Evolutionary conservation across 768 basidiomycete genomes (phyloP).

Genomic region (Auriscalpium orientale): DNA sequence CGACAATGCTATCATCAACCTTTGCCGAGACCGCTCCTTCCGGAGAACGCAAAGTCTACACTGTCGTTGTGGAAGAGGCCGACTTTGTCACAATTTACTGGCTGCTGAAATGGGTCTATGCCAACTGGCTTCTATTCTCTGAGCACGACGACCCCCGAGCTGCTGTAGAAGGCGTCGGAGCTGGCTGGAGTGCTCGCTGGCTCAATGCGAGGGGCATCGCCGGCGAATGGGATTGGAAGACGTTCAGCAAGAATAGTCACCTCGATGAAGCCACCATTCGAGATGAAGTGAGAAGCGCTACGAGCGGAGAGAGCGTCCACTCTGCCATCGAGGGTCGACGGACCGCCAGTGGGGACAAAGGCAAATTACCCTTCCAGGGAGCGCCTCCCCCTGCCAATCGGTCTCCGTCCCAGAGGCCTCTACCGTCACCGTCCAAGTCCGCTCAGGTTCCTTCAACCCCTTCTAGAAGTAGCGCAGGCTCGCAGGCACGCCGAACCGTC

Average conservation of each 20-base stretch:
- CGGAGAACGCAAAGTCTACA: slow-evolving; percentile 52
- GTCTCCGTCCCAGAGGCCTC: neutral
- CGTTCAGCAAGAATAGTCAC: slow-evolving; percentile 36
- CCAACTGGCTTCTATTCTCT: slow-evolving; percentile 66
- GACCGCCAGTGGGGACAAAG: slow-evolving; percentile 8
- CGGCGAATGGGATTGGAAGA: slow-evolving; percentile 68
- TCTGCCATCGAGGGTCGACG: slow-evolving; percentile 14
- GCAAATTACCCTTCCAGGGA: slow-evolving; percentile 11
- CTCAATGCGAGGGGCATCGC: slow-evolving; percentile 33
- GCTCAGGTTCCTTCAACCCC: neutral
- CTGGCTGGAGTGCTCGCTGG: slow-evolving; percentile 60
- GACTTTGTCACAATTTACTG: slow-evolving; percentile 75
- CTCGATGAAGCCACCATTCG: slow-evolving; percentile 21
- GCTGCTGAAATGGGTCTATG: slow-evolving; percentile 71
- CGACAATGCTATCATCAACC: slow-evolving; percentile 62
- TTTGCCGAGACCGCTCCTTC: slow-evolving; percentile 51
- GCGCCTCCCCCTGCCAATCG: neutral
- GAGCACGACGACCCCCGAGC: slow-evolving; percentile 60
- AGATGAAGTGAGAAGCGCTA: slow-evolving; percentile 37
- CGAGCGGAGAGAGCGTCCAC: slow-evolving; percentile 43
- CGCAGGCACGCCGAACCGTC: neutral
- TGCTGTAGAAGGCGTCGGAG: slow-evolving; percentile 60
- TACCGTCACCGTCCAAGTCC: slow-evolving; percentile 1
- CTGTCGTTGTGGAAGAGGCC: slow-evolving; percentile 69
- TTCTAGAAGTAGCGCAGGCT: too few species aligned